These are phyloP conservation scores for Trametes sp. DNA, from an alignment of 1,284 basidiomycete genomes.

Conservation along the genomic window DNA sequence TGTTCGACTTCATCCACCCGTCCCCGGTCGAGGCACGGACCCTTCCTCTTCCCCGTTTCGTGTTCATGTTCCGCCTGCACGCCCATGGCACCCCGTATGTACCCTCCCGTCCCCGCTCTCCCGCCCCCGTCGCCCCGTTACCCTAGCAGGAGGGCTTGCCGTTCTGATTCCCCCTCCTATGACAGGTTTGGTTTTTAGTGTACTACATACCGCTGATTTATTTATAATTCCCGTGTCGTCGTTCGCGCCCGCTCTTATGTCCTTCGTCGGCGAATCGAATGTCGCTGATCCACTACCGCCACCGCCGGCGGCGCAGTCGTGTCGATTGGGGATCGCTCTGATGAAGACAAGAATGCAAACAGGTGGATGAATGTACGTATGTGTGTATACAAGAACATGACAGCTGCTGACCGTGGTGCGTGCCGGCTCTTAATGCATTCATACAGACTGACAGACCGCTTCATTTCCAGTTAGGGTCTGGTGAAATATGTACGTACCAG, in stretches of 20 bases:
- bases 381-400: no score
- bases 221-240: conserved; percentile 27
- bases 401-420: no score
- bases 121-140: conserved; percentile 15
- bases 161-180: conserved; percentile 10
- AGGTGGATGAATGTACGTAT: no score
- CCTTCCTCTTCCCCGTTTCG: background rate
- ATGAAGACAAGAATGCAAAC: background rate
- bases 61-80: conserved; percentile 4
- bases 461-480: no score
- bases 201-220: conserved; percentile 35
- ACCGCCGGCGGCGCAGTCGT: background rate
- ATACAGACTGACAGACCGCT: no score
- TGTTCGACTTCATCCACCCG: background rate
- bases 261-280: background rate
- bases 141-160: conserved; percentile 22
- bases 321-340: background rate
- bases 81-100: conserved; percentile 6
- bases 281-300: background rate
- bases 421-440: no score
- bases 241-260: background rate
- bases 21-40: conserved; percentile 21
- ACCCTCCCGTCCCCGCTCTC: background rate
- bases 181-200: conserved; percentile 24
- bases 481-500: no score